Percentiles rank a stretch among this genome's conserved stretches.
Conservation (phyloP, 805 yeast genomes). For the Nakazawaea ambrosiae region DNA sequence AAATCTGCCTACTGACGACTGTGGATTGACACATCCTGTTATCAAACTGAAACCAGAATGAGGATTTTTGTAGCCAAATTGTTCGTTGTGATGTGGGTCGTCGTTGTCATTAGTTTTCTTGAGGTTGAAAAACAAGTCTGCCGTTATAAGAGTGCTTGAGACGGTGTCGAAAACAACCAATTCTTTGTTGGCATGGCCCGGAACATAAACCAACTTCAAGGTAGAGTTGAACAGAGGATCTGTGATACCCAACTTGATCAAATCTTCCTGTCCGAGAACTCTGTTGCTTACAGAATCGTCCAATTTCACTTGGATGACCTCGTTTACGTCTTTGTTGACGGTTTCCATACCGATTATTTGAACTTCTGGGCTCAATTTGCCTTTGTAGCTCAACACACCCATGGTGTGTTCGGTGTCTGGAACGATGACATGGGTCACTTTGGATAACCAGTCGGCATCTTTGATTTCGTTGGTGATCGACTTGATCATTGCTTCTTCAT, state of each 20-base stretch:
- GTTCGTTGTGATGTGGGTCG: conserved; percentile 34
- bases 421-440: conserved; percentile 44
- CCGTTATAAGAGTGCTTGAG: conserved; percentile 46
- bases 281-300: conserved; percentile 28
- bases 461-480: conserved; percentile 29
- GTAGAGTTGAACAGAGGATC: conserved; percentile 26
- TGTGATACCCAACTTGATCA: conserved; percentile 27
- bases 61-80: conserved; percentile 31
- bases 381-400: conserved; percentile 49
- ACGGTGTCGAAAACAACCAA: conserved; percentile 41
- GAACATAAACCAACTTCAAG: conserved; percentile 51
- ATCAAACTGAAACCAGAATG: conserved; percentile 31
- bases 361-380: conserved; percentile 36
- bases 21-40: conserved; percentile 34
- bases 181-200: conserved; percentile 53
- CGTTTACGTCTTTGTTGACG: conserved; percentile 25
- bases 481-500: conserved; percentile 35
- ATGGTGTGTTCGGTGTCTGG: conserved; percentile 63
- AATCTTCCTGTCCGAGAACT: conserved; percentile 20
- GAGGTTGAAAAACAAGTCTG: conserved; percentile 53
- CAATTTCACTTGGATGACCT: conserved; percentile 34
- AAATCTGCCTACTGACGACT: conserved; percentile 28
- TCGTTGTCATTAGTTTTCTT: conserved; percentile 32
- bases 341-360: conserved; percentile 50
- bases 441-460: conserved; percentile 24